Percentiles rank a stretch among this genome's conserved stretches.
Evolutionary conservation across 495 filamentous ascomycete species (phyloP).

Genomic region (Aspergillus baeticus): DNA sequence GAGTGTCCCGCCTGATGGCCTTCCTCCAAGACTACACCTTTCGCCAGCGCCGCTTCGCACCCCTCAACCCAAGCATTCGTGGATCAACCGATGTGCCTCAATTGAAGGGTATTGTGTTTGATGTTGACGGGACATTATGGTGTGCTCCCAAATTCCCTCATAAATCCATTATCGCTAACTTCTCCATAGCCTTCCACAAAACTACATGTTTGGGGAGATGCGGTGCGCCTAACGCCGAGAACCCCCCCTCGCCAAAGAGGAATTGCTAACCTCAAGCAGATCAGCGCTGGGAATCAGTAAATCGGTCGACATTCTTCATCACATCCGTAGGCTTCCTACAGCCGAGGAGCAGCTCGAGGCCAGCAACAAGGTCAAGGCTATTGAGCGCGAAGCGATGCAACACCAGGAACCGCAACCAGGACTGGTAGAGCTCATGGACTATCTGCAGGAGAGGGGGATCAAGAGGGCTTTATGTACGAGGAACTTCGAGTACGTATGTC

Average conservation of each 20-base stretch:
- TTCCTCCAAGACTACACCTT: conserved; percentile 24
- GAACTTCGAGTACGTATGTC: conserved; percentile 72
- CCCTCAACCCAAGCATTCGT: conserved; percentile 42
- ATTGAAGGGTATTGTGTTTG: conserved; percentile 84
- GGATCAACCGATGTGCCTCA: conserved; percentile 43
- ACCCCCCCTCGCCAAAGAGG: not conserved
- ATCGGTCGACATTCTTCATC: conserved; percentile 77
- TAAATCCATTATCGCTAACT: conserved; percentile 2
- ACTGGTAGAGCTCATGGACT: conserved; percentile 70
- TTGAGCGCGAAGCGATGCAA: conserved; percentile 78
- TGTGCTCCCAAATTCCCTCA: conserved; percentile 41
- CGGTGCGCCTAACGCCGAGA: conserved; percentile 55
- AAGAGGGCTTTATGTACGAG: conserved; percentile 87
- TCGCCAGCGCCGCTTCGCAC: conserved; percentile 52
- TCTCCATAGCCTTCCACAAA: conserved; percentile 73
- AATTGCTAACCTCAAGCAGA: conserved; percentile 28
- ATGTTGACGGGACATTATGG: conserved; percentile 94
- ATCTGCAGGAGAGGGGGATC: conserved; percentile 64
- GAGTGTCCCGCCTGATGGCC: conserved; percentile 30
- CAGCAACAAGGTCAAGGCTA: conserved; percentile 67
- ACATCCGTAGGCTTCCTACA: conserved; percentile 72
- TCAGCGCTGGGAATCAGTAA: conserved; percentile 64
- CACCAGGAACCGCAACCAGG: conserved; percentile 79
- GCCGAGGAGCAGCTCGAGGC: conserved; percentile 58
- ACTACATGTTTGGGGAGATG: conserved; percentile 92